These are phyloP conservation scores for Gremmenia infestans DNA, from an alignment of 2,329 filamentous ascomycete species.

Conservation along the genomic window DNA sequence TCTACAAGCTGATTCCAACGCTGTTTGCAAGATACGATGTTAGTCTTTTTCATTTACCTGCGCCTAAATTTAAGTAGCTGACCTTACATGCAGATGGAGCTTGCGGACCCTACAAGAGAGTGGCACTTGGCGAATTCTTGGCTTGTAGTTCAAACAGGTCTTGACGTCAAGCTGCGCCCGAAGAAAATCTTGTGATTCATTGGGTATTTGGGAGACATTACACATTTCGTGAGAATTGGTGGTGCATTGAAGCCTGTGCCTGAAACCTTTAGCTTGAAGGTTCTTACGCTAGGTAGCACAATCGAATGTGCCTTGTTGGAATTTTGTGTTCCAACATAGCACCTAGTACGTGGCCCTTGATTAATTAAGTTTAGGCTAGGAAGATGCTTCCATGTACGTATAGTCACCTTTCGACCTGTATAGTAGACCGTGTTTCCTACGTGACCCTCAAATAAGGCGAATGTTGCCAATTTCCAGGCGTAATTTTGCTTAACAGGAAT, in stretches of 20 bases:
- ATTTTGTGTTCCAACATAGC: no score
- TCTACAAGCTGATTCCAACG: conserved; percentile 39
- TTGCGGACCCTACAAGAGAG: neutral
- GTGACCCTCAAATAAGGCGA: neutral
- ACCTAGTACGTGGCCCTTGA: no score
- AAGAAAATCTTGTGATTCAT: neutral
- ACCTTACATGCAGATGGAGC: neutral
- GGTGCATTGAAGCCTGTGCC: neutral
- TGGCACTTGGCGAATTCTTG: neutral
- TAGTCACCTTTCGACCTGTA: neutral
- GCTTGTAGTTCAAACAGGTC: neutral
- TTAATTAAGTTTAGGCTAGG: no score
- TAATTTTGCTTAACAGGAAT: neutral
- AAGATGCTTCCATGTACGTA: no score
- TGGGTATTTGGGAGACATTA: neutral
- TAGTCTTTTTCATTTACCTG: neutral
- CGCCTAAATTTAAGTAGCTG: neutral
- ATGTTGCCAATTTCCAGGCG: neutral
- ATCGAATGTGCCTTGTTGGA: neutral
- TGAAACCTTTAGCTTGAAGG: no score
- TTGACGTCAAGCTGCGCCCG: neutral
- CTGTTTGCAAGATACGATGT: neutral
- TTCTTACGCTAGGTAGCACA: no score
- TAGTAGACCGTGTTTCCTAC: neutral
- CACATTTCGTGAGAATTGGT: neutral